phyloP scores from a whole-genome alignment of 1,284 basidiomycete genomes.

The Heterobasidion irregulare region DNA sequence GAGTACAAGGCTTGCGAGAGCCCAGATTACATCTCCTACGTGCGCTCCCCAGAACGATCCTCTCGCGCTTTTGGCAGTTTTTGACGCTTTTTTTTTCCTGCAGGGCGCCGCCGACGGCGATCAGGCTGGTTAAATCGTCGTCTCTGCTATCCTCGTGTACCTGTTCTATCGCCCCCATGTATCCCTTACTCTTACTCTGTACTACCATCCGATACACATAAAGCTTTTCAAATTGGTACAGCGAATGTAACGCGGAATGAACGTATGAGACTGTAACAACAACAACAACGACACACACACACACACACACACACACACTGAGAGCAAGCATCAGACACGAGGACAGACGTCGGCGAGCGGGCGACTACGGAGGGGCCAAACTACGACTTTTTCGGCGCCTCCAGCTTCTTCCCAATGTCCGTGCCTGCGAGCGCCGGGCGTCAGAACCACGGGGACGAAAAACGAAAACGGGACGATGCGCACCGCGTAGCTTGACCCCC shows the following conservation, averaged over 20 bases:
- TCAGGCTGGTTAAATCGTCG: background rate
- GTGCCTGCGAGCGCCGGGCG: constrained; percentile 32
- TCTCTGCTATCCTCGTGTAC: background rate
- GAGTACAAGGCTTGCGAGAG: constrained; percentile 93
- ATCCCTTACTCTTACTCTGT: background rate
- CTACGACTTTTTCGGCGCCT: constrained; percentile 66
- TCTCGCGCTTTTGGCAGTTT: background rate
- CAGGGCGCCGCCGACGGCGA: constrained; percentile 1
- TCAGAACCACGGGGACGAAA: background rate
- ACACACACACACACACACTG: background rate
- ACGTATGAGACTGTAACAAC: background rate
- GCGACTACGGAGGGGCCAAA: constrained; percentile 7
- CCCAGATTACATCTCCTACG: constrained; percentile 83
- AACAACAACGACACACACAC: background rate
- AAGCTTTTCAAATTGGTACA: background rate
- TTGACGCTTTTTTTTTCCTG: background rate
- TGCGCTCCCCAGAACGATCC: constrained; percentile 22
- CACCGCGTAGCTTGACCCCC: constrained; percentile 89
- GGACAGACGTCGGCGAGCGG: background rate
- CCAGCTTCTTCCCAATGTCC: constrained; percentile 80
- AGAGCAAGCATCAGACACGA: no score
- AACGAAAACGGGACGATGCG: constrained; percentile 14
- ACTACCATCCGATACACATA: no score
- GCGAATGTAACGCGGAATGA: background rate
- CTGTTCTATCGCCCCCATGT: background rate